Base-by-base conservation (phyloP, 805 yeast genomes). In the Lipomyces oligophaga region DNA sequence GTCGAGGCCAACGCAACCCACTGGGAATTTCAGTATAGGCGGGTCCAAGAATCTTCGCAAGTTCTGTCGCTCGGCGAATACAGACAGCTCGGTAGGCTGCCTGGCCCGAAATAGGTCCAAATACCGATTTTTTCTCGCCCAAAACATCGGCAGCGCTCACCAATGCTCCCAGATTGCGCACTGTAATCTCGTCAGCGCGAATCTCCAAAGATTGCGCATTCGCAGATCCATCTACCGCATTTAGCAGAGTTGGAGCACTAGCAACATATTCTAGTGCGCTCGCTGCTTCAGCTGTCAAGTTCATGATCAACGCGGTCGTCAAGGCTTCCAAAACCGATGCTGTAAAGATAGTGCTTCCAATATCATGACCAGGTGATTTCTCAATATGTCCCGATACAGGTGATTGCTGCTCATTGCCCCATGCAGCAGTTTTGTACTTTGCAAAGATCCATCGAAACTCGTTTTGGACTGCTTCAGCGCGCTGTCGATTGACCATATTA, bases 1-100 rank as follows among this genome's bases (percentile, higher is more conserved):
- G 46, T 13, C 57, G 41, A 1, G 57, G 60, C 0, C 71, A 63
- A 41, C 71, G 78, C 55, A 75, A 59, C 26, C 70, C 63, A 47
- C 72, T 70, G 13, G 78, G 77, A 0, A 79, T 73, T 48, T 74
- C 79, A n/a, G n/a, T n/a, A 50, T 71, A 75, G 0, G 76, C 66
- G 26, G 73, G 69, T 42, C 74, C 57, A 18, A 74, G 55, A 43
- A 72, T 62, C 32, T 67, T 65, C 1, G 70, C 77, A 4, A 73
- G 47, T 7, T 68, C 67, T 22, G 59, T 62, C 2, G 74, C 71
- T 32, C 64, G 60, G 0, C 48, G 45, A 3, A 69, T 43, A 4
- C 67, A 55, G 1, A 60, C 53, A 6, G 22, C 28, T 6, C 55
- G 45, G 31, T 38, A 38, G 11, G 20, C 21, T 2, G 35, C 26